Percentiles rank a stretch among this genome's conserved stretches.
phyloP scores from a whole-genome alignment of 805 yeast genomes.

The Zygosaccharomyces lentus region DNA sequence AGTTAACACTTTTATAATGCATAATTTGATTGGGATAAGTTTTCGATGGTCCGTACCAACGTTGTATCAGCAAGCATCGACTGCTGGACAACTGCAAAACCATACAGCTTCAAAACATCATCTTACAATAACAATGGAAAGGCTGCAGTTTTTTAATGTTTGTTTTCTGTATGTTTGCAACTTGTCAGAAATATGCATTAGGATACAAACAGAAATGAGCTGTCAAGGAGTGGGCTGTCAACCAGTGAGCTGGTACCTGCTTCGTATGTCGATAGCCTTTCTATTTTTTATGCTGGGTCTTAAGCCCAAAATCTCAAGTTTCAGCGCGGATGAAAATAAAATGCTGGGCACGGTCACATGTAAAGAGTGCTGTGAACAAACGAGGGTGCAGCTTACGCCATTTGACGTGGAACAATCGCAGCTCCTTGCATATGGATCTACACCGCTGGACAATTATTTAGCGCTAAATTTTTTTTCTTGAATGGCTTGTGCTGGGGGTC shows the following conservation, averaged over 20 bases:
- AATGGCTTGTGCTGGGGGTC: background rate
- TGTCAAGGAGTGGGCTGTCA: too few species aligned
- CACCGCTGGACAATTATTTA: too few species aligned
- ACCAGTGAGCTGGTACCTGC: background rate
- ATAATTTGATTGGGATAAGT: background rate
- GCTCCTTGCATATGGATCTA: too few species aligned
- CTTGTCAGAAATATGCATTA: background rate
- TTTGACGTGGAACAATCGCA: too few species aligned
- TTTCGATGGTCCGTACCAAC: background rate
- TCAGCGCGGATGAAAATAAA: conserved; percentile 8
- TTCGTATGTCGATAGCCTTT: background rate
- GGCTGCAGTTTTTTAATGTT: background rate
- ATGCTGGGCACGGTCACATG: conserved; percentile 8
- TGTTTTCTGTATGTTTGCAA: conserved; percentile 1
- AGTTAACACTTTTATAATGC: background rate
- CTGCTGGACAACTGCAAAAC: background rate
- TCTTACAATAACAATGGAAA: background rate
- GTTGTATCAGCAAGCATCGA: conserved; percentile 1
- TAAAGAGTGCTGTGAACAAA: background rate
- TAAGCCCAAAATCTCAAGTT: background rate
- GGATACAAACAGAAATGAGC: too few species aligned
- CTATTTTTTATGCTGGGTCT: background rate
- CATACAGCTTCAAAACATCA: background rate
- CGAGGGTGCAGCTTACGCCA: too few species aligned
- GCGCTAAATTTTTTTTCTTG: background rate